Percentiles rank a stretch among this genome's conserved stretches.
These are phyloP conservation scores for Globisporangium yorkense DNA, from an alignment of 352 stramenopile species.

Conservation along the genomic window DNA sequence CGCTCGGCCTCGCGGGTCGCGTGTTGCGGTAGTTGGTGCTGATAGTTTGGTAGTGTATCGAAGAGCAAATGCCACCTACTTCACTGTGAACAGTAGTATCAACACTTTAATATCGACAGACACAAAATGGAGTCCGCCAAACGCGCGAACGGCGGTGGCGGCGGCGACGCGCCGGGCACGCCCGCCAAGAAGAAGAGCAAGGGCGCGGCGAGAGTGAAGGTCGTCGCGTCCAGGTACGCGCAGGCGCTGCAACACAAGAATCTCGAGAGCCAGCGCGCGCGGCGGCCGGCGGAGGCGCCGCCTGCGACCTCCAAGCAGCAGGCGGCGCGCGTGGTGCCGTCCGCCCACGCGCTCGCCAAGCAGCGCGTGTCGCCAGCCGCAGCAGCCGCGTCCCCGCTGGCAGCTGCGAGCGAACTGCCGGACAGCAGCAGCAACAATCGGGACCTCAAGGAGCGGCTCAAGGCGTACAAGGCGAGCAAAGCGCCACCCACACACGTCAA, in stretches of 20 bases:
- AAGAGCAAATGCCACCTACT: too few species aligned
- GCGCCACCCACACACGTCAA: neutral
- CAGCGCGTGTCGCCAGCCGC: neutral
- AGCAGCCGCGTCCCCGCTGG: neutral
- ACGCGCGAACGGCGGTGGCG: neutral
- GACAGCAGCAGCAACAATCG: slow-evolving; percentile 3
- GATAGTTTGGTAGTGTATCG: too few species aligned
- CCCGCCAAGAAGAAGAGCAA: slow-evolving; percentile 11
- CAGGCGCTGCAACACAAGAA: slow-evolving; percentile 45
- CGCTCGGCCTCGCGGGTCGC: too few species aligned
- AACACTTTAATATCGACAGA: too few species aligned
- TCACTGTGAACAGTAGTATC: too few species aligned
- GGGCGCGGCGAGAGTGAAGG: slow-evolving; percentile 23
- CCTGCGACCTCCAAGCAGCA: neutral
- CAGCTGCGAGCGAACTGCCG: neutral
- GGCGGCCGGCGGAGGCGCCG: neutral
- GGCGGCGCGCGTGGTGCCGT: slow-evolving; percentile 5
- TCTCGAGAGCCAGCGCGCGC: slow-evolving; percentile 15
- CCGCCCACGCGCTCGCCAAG: slow-evolving; percentile 1
- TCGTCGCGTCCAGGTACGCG: slow-evolving; percentile 54
- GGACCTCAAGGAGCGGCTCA: slow-evolving; percentile 36
- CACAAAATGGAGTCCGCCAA: slow-evolving; percentile 2
- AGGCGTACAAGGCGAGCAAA: slow-evolving; percentile 39
- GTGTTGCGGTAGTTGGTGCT: too few species aligned
- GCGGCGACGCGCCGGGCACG: neutral